Evolutionary conservation across 306 rosid genomes (phyloP).

Genomic region (Rubus parviflorus): DNA sequence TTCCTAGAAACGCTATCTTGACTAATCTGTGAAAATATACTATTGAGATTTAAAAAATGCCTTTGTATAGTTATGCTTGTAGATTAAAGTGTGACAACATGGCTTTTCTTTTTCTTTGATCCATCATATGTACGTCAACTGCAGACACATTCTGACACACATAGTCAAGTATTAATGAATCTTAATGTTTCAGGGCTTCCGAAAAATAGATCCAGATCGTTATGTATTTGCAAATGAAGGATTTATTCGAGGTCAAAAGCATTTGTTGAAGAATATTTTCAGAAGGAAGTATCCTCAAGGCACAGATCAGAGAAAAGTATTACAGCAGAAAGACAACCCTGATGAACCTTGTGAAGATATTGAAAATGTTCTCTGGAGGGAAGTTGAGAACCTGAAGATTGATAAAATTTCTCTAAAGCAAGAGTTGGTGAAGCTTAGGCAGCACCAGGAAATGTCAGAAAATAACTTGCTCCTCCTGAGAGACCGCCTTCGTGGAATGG

Average conservation of each 20-base stretch:
- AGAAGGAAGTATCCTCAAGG: conserved; percentile 68
- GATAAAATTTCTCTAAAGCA: conserved; percentile 66
- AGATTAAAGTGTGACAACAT: neutral
- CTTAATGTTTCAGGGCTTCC: conserved; percentile 69
- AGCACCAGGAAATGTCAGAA: conserved; percentile 77
- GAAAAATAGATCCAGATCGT: conserved; percentile 78
- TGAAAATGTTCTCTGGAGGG: conserved; percentile 55
- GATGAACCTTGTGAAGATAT: conserved; percentile 39
- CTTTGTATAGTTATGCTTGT: neutral
- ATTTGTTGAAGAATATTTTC: conserved; percentile 63
- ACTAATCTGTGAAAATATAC: neutral
- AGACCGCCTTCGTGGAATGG: conserved; percentile 81
- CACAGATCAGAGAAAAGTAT: conserved; percentile 51
- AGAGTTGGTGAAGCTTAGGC: conserved; percentile 78
- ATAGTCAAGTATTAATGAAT: conserved; percentile 16
- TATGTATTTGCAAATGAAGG: conserved; percentile 88
- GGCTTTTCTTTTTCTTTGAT: neutral
- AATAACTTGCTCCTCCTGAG: conserved; percentile 58
- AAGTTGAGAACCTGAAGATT: conserved; percentile 78
- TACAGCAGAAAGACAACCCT: conserved; percentile 39
- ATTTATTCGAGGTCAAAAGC: conserved; percentile 72
- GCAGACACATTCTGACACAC: neutral
- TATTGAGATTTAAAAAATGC: neutral
- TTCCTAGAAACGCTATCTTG: neutral
- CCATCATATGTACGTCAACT: neutral